Base-by-base conservation (phyloP, 2,329 filamentous ascomycete species). In the Trichophaea hybrida region DNA sequence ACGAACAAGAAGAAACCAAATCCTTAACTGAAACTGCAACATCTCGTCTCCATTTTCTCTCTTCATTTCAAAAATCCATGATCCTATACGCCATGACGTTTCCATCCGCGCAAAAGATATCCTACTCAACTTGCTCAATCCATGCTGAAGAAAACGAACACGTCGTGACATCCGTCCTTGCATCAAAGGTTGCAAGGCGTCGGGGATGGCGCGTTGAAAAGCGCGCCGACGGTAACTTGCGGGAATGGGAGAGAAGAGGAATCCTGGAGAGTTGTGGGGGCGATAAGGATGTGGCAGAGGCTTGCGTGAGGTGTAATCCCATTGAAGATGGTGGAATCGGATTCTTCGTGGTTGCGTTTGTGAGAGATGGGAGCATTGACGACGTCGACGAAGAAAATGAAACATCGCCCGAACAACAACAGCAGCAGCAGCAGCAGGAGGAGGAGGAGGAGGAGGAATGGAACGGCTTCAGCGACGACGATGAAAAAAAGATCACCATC, bases 81-180 rank as follows among this genome's bases (percentile, higher is more conserved):
- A 75, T 98, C 1, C 77, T 85, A 51, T 93, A 96, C 70, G 90
- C 93, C 0, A 84, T 97, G 72, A 73, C 75, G 24, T 98, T 97
- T 67, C 84, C 88, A 0, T 76, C 78, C 1, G 88, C 88, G 0
- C 77, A 71, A 10, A 84, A 81, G 65, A 83, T 97, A 48, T 90
- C 88, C 0, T 98, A 97, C 71, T 95, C 89, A 37, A 97, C 93
- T 0, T 98, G 93, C 71, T 97, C 91, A 0, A 75, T 95, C 1
- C 84, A 97, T 70, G 79, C 81, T 0, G 80, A 86, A 65, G 93
- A 98, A 71, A 97, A 98, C 68, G 93, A 98, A 72, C 73, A 78
- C 1, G 90, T 97, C 0, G 88, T 96, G 0, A 73, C 84, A 59
- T 77, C 79, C 51, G 85, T 88, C 0, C 74, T 97, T 40, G 71